Conservation (phyloP, 2,329 filamentous ascomycete species). For the Aquanectria penicillioides region DNA sequence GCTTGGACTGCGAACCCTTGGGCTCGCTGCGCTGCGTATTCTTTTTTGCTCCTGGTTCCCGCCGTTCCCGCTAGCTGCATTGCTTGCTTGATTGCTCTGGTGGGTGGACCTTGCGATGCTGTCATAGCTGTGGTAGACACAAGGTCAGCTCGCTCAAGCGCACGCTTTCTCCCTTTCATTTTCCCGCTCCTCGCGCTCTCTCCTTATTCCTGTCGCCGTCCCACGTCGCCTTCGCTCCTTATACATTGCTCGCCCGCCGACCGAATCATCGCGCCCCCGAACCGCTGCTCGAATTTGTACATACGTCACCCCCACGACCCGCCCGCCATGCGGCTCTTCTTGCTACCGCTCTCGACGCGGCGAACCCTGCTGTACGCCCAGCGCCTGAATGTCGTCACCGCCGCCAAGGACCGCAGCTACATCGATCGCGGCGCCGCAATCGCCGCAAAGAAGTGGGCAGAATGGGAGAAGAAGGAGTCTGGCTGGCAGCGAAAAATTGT, state of each 20-base stretch:
- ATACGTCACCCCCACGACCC: neutral
- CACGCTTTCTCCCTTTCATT: neutral
- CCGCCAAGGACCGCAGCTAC: conserved; percentile 59
- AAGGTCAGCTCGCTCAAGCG: neutral
- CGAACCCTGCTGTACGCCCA: conserved; percentile 94
- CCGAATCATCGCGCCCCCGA: neutral
- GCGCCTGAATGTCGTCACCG: conserved; percentile 68
- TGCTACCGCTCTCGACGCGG: conserved; percentile 91
- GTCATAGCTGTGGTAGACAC: conserved; percentile 17
- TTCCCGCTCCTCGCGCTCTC: neutral
- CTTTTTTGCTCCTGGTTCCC: no score
- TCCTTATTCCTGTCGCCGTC: neutral
- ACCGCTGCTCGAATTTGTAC: neutral
- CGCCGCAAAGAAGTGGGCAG: conserved; percentile 81
- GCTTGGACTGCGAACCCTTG: no score
- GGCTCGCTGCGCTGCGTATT: no score
- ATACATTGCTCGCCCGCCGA: neutral
- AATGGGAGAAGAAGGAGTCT: conserved; percentile 84
- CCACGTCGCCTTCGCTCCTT: neutral
- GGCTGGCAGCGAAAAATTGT: conserved; percentile 93
- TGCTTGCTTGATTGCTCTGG: neutral
- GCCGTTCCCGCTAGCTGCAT: no score
- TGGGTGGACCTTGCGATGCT: conserved; percentile 18
- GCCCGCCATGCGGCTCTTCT: conserved; percentile 83
- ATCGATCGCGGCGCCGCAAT: conserved; percentile 77